Conservation (phyloP, 2,329 filamentous ascomycete genomes). For the Arthrobotrys iridis region DNA sequence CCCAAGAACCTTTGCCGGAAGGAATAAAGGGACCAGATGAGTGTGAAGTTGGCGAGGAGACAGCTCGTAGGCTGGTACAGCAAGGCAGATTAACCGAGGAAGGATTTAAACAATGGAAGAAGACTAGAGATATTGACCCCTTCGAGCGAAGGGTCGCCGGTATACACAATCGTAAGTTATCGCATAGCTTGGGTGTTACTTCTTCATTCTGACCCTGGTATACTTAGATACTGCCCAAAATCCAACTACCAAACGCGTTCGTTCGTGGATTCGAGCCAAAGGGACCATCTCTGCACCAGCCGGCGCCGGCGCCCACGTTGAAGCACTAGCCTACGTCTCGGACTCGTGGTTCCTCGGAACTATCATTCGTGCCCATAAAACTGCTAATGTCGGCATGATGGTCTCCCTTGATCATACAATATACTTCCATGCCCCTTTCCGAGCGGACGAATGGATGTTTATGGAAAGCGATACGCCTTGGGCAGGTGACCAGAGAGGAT, state of each 20-base stretch:
- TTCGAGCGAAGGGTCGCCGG: slow-evolving; percentile 70
- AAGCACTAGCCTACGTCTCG: slow-evolving; percentile 89
- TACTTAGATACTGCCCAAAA: slow-evolving; percentile 18
- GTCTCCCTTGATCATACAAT: slow-evolving; percentile 79
- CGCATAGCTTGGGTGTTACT: neutral
- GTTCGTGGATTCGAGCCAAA: slow-evolving; percentile 78
- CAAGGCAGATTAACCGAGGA: slow-evolving; percentile 64
- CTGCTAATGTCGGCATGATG: slow-evolving; percentile 78
- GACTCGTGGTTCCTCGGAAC: slow-evolving; percentile 95
- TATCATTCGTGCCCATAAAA: slow-evolving; percentile 72
- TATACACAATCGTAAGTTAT: slow-evolving; percentile 66
- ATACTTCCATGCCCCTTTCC: slow-evolving; percentile 67
- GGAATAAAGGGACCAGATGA: slow-evolving; percentile 61
- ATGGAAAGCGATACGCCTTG: slow-evolving; percentile 77
- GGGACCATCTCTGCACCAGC: slow-evolving; percentile 78
- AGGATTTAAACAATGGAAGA: slow-evolving; percentile 59
- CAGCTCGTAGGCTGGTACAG: slow-evolving; percentile 65
- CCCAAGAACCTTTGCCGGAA: slow-evolving; percentile 67
- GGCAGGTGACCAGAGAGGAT: slow-evolving; percentile 78
- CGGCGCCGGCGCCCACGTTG: slow-evolving; percentile 82
- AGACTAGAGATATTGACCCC: slow-evolving; percentile 63
- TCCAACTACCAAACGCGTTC: slow-evolving; percentile 74
- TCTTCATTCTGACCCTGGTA: neutral
- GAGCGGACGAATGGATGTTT: slow-evolving; percentile 63
- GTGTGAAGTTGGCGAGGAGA: slow-evolving; percentile 62